Base-by-base conservation (phyloP, 1,139 yeast genomes). In the Pichia cactophila region DNA sequence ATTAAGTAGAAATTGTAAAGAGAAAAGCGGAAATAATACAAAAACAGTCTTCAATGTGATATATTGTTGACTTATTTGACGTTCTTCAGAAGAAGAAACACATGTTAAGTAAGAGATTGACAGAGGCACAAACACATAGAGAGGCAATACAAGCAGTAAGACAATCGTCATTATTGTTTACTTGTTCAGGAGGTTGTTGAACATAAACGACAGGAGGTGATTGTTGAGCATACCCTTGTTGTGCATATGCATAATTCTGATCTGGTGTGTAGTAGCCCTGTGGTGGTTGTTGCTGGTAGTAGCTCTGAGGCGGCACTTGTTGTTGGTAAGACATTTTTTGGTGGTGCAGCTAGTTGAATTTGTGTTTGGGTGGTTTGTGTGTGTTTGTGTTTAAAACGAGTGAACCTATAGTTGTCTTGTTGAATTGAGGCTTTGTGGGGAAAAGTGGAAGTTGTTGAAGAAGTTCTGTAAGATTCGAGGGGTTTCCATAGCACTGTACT, bases 111-210 rank as follows among this genome's bases (percentile, higher is more conserved):
- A 40, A 12, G 33, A 40, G 20, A 29, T 40, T 28, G 23, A 40
- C 5, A 9, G 42, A 26, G 2, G 28, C 81, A 64, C 89, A 83
- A 55, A 82, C 60, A 77, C 88, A 83, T 67, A 81, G 58, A 14
- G 85, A 86, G 33, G 81, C 87, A 58, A 82, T 70, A 68, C 88
- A 82, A 4, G 79, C 88, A 65, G 79, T 72, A 60, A 81, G 71
- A 66, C 87, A 82, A 50, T 73, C 76, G 23, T 61, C 61, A 50
- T 67, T 65, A 45, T 70, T 72, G 43, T 63, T 64, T 26, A 66
- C 65, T 23, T 66, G 67, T 3, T 70, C 72, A 49, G 67, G 75
- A 58, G 79, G 83, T 59, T 80, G 84, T 58, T 80, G 84, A 11
- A 80, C 86, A 56, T 81, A 81, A 62, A 80, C 73, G 0, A 85